Base-by-base conservation (phyloP, 805 yeast species). In the Metschnikowia picachoensis region DNA sequence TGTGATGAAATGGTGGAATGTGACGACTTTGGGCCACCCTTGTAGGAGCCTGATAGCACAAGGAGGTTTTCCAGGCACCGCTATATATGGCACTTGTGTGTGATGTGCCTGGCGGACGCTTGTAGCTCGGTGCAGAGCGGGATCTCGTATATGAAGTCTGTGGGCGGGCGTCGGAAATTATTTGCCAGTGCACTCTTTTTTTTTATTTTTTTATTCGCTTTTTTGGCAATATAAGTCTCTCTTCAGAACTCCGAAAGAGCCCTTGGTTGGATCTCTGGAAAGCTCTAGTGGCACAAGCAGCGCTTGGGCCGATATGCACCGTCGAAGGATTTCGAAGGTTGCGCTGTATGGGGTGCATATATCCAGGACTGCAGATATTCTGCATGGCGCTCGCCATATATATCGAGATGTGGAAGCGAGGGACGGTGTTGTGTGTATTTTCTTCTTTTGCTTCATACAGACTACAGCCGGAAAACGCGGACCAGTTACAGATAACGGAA, bases 111-210 rank as follows among this genome's bases (percentile, higher is more conserved):
- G 28, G 35, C 47, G 47, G 43, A 39, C 39, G 33, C 32, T 39
- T 44, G 47, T 35, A 35, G 31, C 43, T 39, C 47, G 47, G 32
- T 44, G 43, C 47, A 44, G 47, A 44, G 14, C 43, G 43, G 30
- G 20, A 15, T 27, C 41, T 31, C 39, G 41, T 43, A 11, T 35
- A 16, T 12, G 12, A n/a, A 12, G n/a, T 20, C 25, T 7, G 25
- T 7, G 25, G 25, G 25, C 25, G 25, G 25, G 25, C 25, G 25
- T 30, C 32, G 12, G n/a, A 30, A n/a, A 30, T 11, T 12, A 30
- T 6, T 1, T 8, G 32, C 32, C 32, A 4, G n/a, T 11, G 32
- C 8, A 8, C 32, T n/a, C n/a, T 13, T 13, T 5, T 30, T 11
- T 13, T 12, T 30, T 12, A 8, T 12, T 30, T 6, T 11, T 12